A percentile compares a stretch with the other conserved stretches of the same genome.
phyloP scores from a whole-genome alignment of 2,329 filamentous ascomycete species.

The Xylaria polymorpha region DNA sequence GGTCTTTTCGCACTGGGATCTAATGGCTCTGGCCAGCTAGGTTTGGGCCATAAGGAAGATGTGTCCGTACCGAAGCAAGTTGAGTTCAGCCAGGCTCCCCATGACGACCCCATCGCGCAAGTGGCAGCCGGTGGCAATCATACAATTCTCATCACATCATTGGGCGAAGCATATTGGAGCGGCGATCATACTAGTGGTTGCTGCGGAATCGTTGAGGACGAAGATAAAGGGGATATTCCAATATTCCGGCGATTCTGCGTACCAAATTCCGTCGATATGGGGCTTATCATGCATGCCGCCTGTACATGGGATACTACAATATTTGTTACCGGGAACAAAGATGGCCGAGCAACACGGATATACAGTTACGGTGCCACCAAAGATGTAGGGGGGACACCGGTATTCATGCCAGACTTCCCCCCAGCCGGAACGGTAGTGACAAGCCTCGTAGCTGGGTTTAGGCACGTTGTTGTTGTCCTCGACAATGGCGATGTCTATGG shows the following conservation, averaged over 20 bases:
- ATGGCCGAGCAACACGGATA: slow-evolving; percentile 60
- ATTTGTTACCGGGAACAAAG: slow-evolving; percentile 62
- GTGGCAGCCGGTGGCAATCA: slow-evolving; percentile 83
- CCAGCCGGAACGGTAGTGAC: slow-evolving; percentile 67
- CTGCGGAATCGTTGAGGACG: slow-evolving; percentile 59
- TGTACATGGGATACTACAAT: slow-evolving; percentile 85
- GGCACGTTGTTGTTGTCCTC: slow-evolving; percentile 79
- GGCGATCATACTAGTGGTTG: slow-evolving; percentile 70
- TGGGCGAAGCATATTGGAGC: slow-evolving; percentile 71
- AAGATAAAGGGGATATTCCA: slow-evolving; percentile 45
- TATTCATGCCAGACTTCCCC: slow-evolving; percentile 71
- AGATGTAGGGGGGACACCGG: slow-evolving; percentile 44
- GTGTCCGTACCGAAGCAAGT: slow-evolving; percentile 73
- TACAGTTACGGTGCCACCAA: slow-evolving; percentile 74
- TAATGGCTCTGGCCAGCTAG: slow-evolving; percentile 79
- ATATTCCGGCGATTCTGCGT: slow-evolving; percentile 57
- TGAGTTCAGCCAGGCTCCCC: slow-evolving; percentile 61
- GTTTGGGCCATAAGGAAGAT: slow-evolving; percentile 76
- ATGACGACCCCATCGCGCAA: slow-evolving; percentile 52
- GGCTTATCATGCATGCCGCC: slow-evolving; percentile 61
- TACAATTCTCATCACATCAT: slow-evolving; percentile 75
- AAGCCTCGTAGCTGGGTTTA: slow-evolving; percentile 78
- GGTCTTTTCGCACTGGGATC: slow-evolving; percentile 77
- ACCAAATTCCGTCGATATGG: slow-evolving; percentile 45
- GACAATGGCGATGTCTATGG: slow-evolving; percentile 82